Conservation (phyloP, 306 rosid genomes). For the Ochetophila trinervis region DNA sequence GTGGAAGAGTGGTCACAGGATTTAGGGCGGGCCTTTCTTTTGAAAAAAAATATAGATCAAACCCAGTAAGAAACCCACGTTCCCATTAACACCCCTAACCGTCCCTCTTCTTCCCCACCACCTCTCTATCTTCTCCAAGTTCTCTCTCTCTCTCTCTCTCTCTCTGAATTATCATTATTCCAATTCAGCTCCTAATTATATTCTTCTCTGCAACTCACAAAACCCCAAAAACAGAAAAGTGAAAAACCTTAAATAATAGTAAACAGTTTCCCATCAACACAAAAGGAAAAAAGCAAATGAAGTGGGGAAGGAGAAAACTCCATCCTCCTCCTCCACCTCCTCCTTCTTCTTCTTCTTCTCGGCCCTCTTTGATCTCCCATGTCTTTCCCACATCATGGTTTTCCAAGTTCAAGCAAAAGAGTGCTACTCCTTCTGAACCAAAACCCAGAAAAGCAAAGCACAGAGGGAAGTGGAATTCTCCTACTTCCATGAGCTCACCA, state of each 20-base stretch:
- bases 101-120: constrained; percentile 29
- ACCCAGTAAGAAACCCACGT: constrained; percentile 61
- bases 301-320: constrained; percentile 56
- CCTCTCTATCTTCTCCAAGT: constrained; percentile 24
- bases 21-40: constrained; percentile 57
- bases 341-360: constrained; percentile 49
- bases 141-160: constrained; percentile 23
- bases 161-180: background rate
- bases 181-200: background rate
- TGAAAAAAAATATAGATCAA: constrained; percentile 30
- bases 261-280: background rate
- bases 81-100: constrained; percentile 55
- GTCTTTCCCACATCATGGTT: constrained; percentile 68
- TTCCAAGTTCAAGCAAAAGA: constrained; percentile 68
- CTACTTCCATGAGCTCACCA: constrained; percentile 26
- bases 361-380: constrained; percentile 55
- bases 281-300: constrained; percentile 29
- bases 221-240: background rate
- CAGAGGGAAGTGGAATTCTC: constrained; percentile 36
- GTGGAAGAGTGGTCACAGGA: constrained; percentile 76
- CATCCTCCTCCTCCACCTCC: constrained; percentile 22
- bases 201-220: constrained; percentile 14
- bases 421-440: constrained; percentile 33
- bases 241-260: background rate
- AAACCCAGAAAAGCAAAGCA: constrained; percentile 34